Base-by-base conservation (phyloP, 2,329 filamentous ascomycete species). In the Myriosclerotinia curreyana region DNA sequence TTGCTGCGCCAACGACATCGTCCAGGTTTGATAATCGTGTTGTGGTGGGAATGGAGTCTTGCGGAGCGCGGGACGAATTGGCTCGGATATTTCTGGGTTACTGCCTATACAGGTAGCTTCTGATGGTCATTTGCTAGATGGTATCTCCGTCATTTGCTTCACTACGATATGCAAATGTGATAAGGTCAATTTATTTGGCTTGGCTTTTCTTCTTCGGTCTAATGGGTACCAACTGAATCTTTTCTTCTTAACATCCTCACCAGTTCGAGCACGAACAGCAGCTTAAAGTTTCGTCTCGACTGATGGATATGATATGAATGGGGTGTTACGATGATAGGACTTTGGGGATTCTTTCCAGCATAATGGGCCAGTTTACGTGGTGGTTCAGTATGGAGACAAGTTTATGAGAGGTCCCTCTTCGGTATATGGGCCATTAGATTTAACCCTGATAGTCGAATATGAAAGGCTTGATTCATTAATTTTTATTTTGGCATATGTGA, bases 41-140 rank as follows among this genome's bases (percentile, higher is more conserved):
- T 25, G 14, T 38, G n/a, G 34, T 15, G 9, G n/a, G 38, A 38
- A 38, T 53, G 51, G 14, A 38, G 34, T 22, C 8, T 36, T 53
- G 22, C n/a, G 22, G 12, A 31, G 14, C 51, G 34, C 53, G 38
- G 40, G 53, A 56, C 28, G 17, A 44, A 44, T 56, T 31, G 25
- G 25, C 11, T 22, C 17, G 17, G 38, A 2, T 0, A 20, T n/a
- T 15, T 31, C 25, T 9, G 17, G 20, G 53, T 14, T 34, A 31
- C 38, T 56, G n/a, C 28, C 38, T 55, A n/a, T 3, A 44, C 44
- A 15, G 38, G 17, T 56, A 31, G 53, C 38, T 56, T 56, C 17
- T 34, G 38, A 56, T 56, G 12, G 3, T 55, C 5, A 2, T 34
- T 56, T 20, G 38, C 2, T 48, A 11, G 25, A 44, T 44, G 53